Percentiles rank a stretch among this genome's conserved stretches.
These are phyloP conservation scores for Naganishia vaughanmartiniae DNA, from an alignment of 768 basidiomycete species.

Conservation along the genomic window DNA sequence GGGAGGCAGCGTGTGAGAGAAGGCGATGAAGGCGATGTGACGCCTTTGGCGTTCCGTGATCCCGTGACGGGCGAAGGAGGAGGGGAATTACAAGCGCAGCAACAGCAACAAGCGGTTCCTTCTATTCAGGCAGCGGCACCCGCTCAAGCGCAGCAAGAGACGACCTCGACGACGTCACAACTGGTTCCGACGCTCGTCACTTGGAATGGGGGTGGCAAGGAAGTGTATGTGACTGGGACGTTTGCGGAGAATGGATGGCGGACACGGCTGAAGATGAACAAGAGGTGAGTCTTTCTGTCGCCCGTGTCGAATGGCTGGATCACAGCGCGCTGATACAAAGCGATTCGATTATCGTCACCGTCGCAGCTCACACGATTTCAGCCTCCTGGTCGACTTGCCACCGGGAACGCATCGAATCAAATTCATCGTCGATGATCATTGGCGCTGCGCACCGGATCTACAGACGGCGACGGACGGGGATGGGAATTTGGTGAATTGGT, in stretches of 20 bases:
- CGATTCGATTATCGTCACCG: not conserved
- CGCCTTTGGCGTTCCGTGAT: slow-evolving; percentile 11
- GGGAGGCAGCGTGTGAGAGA: not conserved
- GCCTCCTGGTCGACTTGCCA: slow-evolving; percentile 58
- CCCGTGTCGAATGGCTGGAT: not conserved
- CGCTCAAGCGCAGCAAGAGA: not conserved
- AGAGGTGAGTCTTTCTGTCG: slow-evolving; percentile 41
- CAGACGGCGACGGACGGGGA: slow-evolving; percentile 86
- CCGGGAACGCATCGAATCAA: slow-evolving; percentile 92
- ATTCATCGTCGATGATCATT: slow-evolving; percentile 88
- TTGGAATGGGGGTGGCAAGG: slow-evolving; percentile 53
- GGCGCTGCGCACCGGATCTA: slow-evolving; percentile 62
- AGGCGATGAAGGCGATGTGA: not conserved
- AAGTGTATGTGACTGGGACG: slow-evolving; percentile 52
- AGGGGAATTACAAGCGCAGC: not conserved
- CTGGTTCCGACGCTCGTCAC: slow-evolving; percentile 50
- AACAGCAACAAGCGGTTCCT: not conserved
- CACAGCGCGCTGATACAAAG: not conserved
- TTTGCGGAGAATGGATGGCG: slow-evolving; percentile 53
- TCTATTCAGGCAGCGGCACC: not conserved
- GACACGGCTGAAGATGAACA: slow-evolving; percentile 49
- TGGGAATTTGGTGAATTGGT: slow-evolving; percentile 89
- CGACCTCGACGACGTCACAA: slow-evolving; percentile 32
- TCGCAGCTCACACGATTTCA: slow-evolving; percentile 49
- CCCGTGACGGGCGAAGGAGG: not conserved